These are phyloP conservation scores for Aspergillus avenaceus DNA, from an alignment of 495 filamentous ascomycete genomes.

Conservation along the genomic window DNA sequence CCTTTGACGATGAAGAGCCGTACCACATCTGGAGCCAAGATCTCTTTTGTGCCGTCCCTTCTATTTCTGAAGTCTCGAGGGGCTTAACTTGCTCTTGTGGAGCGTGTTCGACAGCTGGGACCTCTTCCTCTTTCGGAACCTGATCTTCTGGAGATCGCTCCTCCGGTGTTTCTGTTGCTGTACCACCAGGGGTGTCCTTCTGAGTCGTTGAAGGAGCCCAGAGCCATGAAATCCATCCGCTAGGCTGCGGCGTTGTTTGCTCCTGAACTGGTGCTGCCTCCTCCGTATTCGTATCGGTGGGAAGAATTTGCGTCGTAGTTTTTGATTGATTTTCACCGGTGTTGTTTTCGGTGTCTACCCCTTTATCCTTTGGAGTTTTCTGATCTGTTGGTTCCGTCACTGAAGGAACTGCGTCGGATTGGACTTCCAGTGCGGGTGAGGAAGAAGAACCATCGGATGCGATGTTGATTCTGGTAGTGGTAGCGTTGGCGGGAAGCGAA, in stretches of 20 bases:
- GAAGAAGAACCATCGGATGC: conserved; percentile 43
- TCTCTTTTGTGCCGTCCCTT: conserved; percentile 27
- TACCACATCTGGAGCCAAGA: conserved; percentile 50
- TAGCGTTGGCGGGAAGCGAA: conserved; percentile 44
- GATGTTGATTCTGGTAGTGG: conserved; percentile 48
- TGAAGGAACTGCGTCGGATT: conserved; percentile 15
- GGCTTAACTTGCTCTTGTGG: conserved; percentile 16
- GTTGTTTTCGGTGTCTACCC: conserved; percentile 15
- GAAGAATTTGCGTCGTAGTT: not conserved
- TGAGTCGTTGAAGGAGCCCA: conserved; percentile 24
- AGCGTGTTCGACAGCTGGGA: conserved; percentile 15
- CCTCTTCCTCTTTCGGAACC: conserved; percentile 14
- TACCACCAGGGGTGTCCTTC: conserved; percentile 6
- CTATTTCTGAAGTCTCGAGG: conserved; percentile 17
- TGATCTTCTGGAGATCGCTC: conserved; percentile 17
- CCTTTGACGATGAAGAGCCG: conserved; percentile 28
- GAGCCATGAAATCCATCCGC: conserved; percentile 59
- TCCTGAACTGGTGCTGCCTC: conserved; percentile 7
- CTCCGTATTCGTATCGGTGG: conserved; percentile 3
- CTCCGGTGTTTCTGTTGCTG: conserved; percentile 9
- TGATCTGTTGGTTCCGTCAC: conserved; percentile 19
- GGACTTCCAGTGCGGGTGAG: conserved; percentile 24
- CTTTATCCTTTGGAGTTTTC: conserved; percentile 16
- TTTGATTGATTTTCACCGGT: conserved; percentile 13
- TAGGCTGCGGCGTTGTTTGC: conserved; percentile 28